phyloP scores from a whole-genome alignment of 73 alveolate species.

The Effrenium voratum region DNA sequence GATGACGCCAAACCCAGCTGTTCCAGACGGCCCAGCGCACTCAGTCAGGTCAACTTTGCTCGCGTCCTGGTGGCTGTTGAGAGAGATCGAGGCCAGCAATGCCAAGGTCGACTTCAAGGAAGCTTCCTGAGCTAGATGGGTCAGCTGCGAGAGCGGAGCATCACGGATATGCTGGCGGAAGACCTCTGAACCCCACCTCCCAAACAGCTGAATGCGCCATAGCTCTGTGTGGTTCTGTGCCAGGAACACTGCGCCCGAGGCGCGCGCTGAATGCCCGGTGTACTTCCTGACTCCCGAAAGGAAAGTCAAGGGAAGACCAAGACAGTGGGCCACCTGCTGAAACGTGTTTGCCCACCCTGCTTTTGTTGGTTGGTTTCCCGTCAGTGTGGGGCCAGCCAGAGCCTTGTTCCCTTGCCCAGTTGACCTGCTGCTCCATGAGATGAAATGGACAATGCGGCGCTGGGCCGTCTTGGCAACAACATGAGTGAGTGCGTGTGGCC shows the following conservation, averaged over 20 bases:
- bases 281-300: not conserved
- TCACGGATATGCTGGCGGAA: too few species aligned
- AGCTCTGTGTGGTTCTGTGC: not conserved
- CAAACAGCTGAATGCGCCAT: slow-evolving; percentile 23
- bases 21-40: not conserved
- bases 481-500: slow-evolving; percentile 1
- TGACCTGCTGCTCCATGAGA: not conserved
- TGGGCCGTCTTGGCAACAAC: not conserved
- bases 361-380: not conserved
- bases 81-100: not conserved
- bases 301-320: not conserved
- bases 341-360: not conserved
- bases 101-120: too few species aligned
- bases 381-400: not conserved
- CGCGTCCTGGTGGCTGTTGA: not conserved
- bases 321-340: not conserved
- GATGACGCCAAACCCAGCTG: too few species aligned
- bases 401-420: too few species aligned
- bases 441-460: not conserved
- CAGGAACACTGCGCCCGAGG: not conserved
- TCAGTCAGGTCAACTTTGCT: not conserved
- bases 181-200: too few species aligned
- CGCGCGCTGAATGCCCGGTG: slow-evolving; percentile 23
- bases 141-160: not conserved
- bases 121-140: not conserved